Evolutionary conservation across 2,329 filamentous ascomycete species (phyloP).

Genomic region (Cordyceps militaris): DNA sequence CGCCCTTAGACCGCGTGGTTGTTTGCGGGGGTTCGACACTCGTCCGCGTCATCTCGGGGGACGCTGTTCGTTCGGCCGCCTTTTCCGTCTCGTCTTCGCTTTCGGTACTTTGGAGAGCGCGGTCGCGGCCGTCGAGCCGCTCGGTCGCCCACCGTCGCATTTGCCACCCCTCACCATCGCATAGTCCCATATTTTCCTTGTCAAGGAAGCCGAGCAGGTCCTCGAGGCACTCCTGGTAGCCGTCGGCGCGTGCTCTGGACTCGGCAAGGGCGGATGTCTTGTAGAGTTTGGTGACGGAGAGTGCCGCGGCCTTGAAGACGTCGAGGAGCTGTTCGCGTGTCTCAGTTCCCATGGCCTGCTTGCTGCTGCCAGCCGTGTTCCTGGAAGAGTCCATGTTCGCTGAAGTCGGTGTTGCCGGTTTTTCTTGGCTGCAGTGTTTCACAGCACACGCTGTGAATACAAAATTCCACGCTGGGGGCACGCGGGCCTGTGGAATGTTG

Average conservation of each 20-base stretch:
- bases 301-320: constrained; percentile 83
- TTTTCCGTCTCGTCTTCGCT: constrained; percentile 66
- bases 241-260: constrained; percentile 66
- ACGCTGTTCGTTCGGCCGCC: constrained; percentile 46
- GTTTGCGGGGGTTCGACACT: constrained; percentile 32
- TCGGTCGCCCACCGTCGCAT: constrained; percentile 62
- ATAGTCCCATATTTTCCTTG: constrained; percentile 68
- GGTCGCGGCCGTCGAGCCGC: constrained; percentile 56
- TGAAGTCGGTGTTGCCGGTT: not conserved
- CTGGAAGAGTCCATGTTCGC: constrained; percentile 3
- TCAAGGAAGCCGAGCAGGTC: constrained; percentile 84
- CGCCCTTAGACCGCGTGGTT: constrained; percentile 17
- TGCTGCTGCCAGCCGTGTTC: constrained; percentile 12
- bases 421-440: not conserved
- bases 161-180: constrained; percentile 67
- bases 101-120: constrained; percentile 46
- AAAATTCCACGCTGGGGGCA: not conserved
- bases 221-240: constrained; percentile 90
- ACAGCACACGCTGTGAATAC: not conserved
- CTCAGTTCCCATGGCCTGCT: constrained; percentile 26
- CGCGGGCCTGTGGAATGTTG: not conserved
- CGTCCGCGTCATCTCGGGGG: constrained; percentile 49
- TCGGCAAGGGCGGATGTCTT: constrained; percentile 80
- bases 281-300: constrained; percentile 94
- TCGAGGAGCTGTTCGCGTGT: constrained; percentile 66